These are phyloP conservation scores for Liriodendron chinense DNA, from an alignment of 164 flowering plant species.

Conservation along the genomic window DNA sequence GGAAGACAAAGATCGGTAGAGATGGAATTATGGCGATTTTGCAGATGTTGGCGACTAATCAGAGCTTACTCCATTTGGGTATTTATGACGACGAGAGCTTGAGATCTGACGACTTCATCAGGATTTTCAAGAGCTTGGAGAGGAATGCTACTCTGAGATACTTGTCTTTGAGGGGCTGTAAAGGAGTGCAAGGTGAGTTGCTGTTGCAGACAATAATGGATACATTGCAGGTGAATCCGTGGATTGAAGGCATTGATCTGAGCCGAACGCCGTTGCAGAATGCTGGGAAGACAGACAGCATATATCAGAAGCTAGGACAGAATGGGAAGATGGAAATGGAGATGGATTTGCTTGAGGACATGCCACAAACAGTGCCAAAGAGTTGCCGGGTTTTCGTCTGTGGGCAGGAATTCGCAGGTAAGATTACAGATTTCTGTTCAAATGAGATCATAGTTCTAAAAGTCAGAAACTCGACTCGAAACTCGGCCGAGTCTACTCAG, in stretches of 20 bases:
- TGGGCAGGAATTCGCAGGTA: conserved; percentile 92
- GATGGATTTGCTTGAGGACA: conserved; percentile 67
- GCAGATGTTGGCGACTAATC: conserved; percentile 68
- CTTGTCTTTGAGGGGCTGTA: conserved; percentile 80
- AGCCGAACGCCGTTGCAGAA: conserved; percentile 67
- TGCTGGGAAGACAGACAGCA: conserved; percentile 54
- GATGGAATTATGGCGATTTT: conserved; percentile 67
- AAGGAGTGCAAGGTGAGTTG: conserved; percentile 68
- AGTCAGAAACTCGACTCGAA: no score
- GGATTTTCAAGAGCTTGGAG: conserved; percentile 69
- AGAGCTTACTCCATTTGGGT: conserved; percentile 54
- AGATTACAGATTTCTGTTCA: background rate
- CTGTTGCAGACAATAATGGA: conserved; percentile 70
- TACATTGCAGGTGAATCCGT: conserved; percentile 77
- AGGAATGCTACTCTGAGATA: conserved; percentile 62
- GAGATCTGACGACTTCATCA: conserved; percentile 57
- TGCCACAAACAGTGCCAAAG: conserved; percentile 65
- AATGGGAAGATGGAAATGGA: conserved; percentile 57
- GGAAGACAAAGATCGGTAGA: conserved; percentile 64
- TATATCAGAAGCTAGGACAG: conserved; percentile 71
- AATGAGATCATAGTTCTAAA: no score
- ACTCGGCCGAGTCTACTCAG: no score
- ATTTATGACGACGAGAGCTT: conserved; percentile 69
- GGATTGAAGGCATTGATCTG: conserved; percentile 87
- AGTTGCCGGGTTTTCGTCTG: conserved; percentile 82